A percentile compares a stretch with the other conserved stretches of the same genome.
These are phyloP conservation scores for Hibiscus mutabilis DNA, from an alignment of 345 rosid genomes.

Conservation along the genomic window DNA sequence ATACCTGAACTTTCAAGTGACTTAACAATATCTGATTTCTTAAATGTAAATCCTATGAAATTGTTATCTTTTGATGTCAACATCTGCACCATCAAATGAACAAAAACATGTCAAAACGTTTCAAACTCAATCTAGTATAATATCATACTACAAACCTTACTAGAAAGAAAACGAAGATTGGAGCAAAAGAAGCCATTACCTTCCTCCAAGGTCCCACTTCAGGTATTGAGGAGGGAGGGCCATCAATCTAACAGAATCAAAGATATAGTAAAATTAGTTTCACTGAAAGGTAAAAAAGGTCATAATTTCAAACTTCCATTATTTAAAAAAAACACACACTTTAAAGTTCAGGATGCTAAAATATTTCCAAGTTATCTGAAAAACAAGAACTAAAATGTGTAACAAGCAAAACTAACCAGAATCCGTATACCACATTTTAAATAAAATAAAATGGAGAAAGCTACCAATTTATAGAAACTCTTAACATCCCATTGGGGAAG, in stretches of 20 bases:
- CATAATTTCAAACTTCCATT: neutral
- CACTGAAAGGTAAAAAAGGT: neutral
- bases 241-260: slow-evolving; percentile 45
- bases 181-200: slow-evolving; percentile 34
- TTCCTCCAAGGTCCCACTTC: slow-evolving; percentile 98
- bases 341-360: neutral
- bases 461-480: neutral
- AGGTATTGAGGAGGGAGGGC: slow-evolving; percentile 50
- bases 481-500: neutral
- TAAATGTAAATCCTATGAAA: slow-evolving; percentile 92
- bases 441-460: neutral
- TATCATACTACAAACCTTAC: neutral
- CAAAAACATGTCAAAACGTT: neutral
- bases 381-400: neutral
- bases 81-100: slow-evolving; percentile 55
- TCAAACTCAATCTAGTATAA: neutral
- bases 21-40: slow-evolving; percentile 75
- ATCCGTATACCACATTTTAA: neutral
- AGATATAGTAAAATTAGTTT: slow-evolving; percentile 1
- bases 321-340: neutral
- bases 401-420: neutral
- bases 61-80: slow-evolving; percentile 86
- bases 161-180: neutral
- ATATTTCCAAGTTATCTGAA: neutral
- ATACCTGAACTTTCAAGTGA: slow-evolving; percentile 80